Conservation (phyloP, 2,329 filamentous ascomycete genomes). For the Paecilomyces dactylethromorphus region DNA sequence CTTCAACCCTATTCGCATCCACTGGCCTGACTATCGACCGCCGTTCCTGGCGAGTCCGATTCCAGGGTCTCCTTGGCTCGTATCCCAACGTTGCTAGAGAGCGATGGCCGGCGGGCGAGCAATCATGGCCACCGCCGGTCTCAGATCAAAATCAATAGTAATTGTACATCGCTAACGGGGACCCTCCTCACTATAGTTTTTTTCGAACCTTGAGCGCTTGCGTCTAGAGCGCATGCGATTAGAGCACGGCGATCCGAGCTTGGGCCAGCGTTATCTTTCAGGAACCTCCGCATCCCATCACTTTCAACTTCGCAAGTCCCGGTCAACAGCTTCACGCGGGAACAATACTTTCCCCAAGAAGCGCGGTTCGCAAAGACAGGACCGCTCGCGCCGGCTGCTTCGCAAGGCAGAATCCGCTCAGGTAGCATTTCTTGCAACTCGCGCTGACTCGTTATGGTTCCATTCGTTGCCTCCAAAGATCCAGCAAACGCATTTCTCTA, state of each 20-base stretch:
- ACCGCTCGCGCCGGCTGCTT: conserved; percentile 14
- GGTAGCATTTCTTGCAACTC: conserved; percentile 36
- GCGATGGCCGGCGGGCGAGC: neutral
- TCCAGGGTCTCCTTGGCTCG: neutral
- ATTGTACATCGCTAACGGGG: conserved; percentile 7
- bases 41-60: neutral
- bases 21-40: neutral
- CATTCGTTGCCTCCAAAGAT: conserved; percentile 66
- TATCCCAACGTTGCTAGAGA: neutral
- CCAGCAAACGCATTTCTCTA: conserved; percentile 62
- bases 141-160: neutral
- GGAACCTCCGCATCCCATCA: conserved; percentile 8
- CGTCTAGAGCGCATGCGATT: conserved; percentile 25
- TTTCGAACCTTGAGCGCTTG: conserved; percentile 35
- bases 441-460: conserved; percentile 61
- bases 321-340: conserved; percentile 3
- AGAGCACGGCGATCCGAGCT: conserved; percentile 23
- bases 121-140: neutral
- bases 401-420: conserved; percentile 31
- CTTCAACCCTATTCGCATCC: neutral
- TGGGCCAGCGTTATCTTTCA: conserved; percentile 13
- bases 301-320: conserved; percentile 12
- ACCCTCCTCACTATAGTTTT: conserved; percentile 23
- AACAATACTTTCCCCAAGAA: conserved; percentile 7
- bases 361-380: conserved; percentile 10